These are phyloP conservation scores for Pisolithus microcarpus DNA, from an alignment of 768 basidiomycete species.

Conservation along the genomic window DNA sequence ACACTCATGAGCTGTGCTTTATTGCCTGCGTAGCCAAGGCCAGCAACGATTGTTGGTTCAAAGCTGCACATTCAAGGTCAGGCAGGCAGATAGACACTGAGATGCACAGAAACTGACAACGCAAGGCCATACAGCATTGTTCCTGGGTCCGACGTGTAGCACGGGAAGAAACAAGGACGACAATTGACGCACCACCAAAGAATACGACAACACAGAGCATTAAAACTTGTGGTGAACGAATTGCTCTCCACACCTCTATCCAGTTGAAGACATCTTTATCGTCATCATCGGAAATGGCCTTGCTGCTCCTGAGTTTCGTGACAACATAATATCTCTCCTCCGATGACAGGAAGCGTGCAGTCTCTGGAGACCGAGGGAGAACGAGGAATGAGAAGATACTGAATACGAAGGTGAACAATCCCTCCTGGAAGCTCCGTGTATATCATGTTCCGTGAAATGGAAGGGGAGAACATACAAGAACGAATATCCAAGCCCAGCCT, in stretches of 20 bases:
- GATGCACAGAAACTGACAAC: conserved; percentile 14
- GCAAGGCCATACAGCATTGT: conserved; percentile 10
- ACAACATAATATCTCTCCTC: conserved; percentile 46
- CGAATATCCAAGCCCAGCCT: conserved; percentile 45
- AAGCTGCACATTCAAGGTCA: conserved; percentile 18
- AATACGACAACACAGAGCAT: conserved; percentile 46
- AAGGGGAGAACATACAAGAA: neutral
- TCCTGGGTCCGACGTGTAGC: conserved; percentile 10
- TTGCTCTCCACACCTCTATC: conserved; percentile 37
- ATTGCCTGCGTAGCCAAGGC: too few species aligned
- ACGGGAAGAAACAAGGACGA: neutral
- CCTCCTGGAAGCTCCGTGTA: conserved; percentile 13
- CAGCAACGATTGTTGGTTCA: too few species aligned
- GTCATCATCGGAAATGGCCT: conserved; percentile 35
- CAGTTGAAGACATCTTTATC: conserved; percentile 47
- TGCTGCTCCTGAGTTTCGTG: conserved; percentile 13
- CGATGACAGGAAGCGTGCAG: neutral
- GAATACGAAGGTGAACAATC: too few species aligned
- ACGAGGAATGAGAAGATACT: too few species aligned
- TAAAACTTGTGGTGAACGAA: conserved; percentile 40
- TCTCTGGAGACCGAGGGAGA: too few species aligned
- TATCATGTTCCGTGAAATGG: neutral
- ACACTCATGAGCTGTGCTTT: too few species aligned
- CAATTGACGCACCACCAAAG: conserved; percentile 37
- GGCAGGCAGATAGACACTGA: conserved; percentile 26